Evolutionary conservation across 805 yeast genomes (phyloP).

Genomic region (Monosporozyma aquatica): DNA sequence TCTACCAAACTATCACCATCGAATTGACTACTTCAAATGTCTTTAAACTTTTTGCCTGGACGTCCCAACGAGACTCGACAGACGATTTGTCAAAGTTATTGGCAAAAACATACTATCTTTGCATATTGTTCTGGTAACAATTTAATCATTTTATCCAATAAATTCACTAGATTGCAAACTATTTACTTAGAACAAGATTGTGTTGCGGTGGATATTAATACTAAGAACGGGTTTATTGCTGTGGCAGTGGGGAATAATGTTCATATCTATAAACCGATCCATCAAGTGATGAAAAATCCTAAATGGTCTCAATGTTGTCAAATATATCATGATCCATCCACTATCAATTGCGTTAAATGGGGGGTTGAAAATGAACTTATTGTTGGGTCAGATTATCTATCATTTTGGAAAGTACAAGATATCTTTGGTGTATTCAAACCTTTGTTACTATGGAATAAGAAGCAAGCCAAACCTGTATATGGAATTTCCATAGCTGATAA

Average conservation of each 20-base stretch:
- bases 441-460: conserved; percentile 31
- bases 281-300: conserved; percentile 35
- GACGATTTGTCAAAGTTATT: conserved; percentile 48
- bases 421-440: conserved; percentile 37
- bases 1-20: no score
- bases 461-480: conserved; percentile 55
- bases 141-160: conserved; percentile 53
- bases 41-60: conserved; percentile 73
- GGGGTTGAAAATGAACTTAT: conserved; percentile 47
- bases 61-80: conserved; percentile 56
- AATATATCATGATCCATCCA: conserved; percentile 26
- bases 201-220: conserved; percentile 53
- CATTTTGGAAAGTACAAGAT: conserved; percentile 43
- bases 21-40: no score
- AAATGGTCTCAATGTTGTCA: conserved; percentile 38
- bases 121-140: conserved; percentile 86
- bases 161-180: conserved; percentile 58
- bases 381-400: conserved; percentile 48
- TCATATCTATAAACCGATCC: conserved; percentile 46
- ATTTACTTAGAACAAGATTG: conserved; percentile 63
- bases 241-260: conserved; percentile 40
- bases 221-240: conserved; percentile 52
- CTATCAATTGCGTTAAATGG: conserved; percentile 44
- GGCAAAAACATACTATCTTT: conserved; percentile 58
- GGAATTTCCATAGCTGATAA: conserved; percentile 55